Percentiles rank a stretch among this genome's conserved stretches.
These are phyloP conservation scores for Populus hybrid DNA, from an alignment of 441 rosid genomes.

Conservation along the genomic window DNA sequence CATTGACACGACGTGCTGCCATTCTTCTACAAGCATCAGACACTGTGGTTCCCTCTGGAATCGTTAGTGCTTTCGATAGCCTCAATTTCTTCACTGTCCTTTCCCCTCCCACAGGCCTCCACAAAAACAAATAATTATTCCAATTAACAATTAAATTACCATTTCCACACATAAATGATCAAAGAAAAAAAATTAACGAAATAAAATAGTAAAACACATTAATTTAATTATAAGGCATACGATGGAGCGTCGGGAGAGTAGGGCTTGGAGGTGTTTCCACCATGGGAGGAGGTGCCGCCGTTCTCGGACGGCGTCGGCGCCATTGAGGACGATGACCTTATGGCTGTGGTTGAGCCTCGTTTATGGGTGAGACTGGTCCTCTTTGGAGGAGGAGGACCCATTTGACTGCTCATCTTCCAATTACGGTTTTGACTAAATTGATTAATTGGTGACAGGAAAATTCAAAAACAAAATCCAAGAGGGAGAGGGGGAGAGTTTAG, in stretches of 20 bases:
- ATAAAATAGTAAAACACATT: neutral
- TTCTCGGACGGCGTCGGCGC: conserved; percentile 41
- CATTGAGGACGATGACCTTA: conserved; percentile 21
- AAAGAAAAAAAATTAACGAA: neutral
- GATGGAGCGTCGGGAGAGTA: conserved; percentile 32
- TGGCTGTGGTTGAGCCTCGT: conserved; percentile 49
- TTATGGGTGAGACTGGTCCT: conserved; percentile 41
- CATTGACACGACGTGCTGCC: conserved; percentile 82
- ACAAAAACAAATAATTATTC: neutral
- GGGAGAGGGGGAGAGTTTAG: neutral
- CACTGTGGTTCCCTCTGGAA: conserved; percentile 86
- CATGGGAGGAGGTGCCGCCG: conserved; percentile 26
- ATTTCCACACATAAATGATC: neutral
- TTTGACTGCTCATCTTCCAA: neutral
- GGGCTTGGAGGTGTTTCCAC: conserved; percentile 45
- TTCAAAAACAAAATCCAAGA: neutral
- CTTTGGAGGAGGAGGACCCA: conserved; percentile 37
- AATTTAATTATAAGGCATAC: neutral
- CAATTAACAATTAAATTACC: neutral
- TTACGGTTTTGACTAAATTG: neutral
- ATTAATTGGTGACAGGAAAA: neutral
- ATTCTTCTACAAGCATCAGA: conserved; percentile 86
- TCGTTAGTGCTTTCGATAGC: conserved; percentile 85
- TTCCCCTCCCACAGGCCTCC: conserved; percentile 46
- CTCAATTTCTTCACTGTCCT: conserved; percentile 89